Conservation (phyloP, 2,329 filamentous ascomycete species). For the Stagonosporopsis rhizophila region DNA sequence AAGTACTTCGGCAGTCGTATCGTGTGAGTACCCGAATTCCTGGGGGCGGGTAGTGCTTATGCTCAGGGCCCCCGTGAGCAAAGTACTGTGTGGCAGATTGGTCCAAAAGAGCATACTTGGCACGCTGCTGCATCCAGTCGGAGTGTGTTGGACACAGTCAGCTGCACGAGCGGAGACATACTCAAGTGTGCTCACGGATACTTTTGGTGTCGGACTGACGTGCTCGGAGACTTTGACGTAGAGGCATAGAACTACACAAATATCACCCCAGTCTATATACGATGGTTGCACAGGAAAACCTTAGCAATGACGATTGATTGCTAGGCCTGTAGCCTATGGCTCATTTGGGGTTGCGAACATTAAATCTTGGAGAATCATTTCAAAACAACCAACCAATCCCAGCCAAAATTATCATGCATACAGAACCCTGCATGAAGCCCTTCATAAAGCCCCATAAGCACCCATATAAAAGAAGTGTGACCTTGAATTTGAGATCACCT, state of each 20-base stretch:
- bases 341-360: too few species aligned
- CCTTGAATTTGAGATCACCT: not conserved
- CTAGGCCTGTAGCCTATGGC: not conserved
- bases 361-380: not conserved
- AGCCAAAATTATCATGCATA: not conserved
- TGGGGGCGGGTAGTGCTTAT: not conserved
- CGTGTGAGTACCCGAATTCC: not conserved
- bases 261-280: not conserved
- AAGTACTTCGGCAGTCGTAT: not conserved
- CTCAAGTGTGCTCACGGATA: not conserved
- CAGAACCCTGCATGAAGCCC: not conserved
- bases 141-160: not conserved
- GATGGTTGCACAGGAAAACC: not conserved
- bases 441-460: not conserved
- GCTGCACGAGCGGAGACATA: conserved; percentile 1
- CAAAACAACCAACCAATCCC: not conserved
- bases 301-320: not conserved
- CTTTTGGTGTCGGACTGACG: not conserved
- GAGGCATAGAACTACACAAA: not conserved
- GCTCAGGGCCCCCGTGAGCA: not conserved
- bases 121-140: not conserved
- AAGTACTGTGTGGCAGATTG: not conserved
- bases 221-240: conserved; percentile 1
- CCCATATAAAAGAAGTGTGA: not conserved
- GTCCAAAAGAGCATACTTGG: not conserved